Conservation (phyloP, 805 yeast genomes). For the Wickerhamomyces bovis region DNA sequence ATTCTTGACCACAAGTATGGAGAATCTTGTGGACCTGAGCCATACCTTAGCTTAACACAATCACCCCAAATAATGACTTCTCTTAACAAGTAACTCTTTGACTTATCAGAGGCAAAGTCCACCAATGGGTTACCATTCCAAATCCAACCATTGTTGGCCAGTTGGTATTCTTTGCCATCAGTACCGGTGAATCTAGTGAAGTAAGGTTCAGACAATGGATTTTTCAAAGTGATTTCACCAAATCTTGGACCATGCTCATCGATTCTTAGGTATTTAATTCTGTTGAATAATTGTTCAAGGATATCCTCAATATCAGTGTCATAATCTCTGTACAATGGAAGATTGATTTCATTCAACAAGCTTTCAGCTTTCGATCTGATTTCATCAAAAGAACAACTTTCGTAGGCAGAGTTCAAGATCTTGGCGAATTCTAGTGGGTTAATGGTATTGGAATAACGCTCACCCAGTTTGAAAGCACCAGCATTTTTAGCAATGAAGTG, state of each 20-base stretch:
- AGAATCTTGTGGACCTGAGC: slow-evolving; percentile 69
- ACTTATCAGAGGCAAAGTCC: slow-evolving; percentile 79
- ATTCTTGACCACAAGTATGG: slow-evolving; percentile 88
- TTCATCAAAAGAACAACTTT: slow-evolving; percentile 20
- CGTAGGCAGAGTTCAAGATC: slow-evolving; percentile 36
- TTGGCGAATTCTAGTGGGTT: slow-evolving; percentile 46
- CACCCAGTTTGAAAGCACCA: slow-evolving; percentile 35
- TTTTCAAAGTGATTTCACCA: slow-evolving; percentile 52
- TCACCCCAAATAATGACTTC: slow-evolving; percentile 98
- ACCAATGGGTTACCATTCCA: slow-evolving; percentile 95
- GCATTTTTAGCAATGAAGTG: slow-evolving; percentile 38
- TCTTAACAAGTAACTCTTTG: slow-evolving; percentile 80
- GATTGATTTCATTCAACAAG: slow-evolving; percentile 73
- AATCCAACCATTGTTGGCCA: slow-evolving; percentile 97
- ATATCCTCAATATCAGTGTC: slow-evolving; percentile 69
- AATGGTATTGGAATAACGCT: slow-evolving; percentile 47
- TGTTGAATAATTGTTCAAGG: slow-evolving; percentile 61
- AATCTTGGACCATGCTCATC: slow-evolving; percentile 78
- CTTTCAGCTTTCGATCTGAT: slow-evolving; percentile 36
- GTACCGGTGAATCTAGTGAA: slow-evolving; percentile 61
- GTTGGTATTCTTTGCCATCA: slow-evolving; percentile 55
- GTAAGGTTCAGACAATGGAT: slow-evolving; percentile 79
- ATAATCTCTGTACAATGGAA: slow-evolving; percentile 62
- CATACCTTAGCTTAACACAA: slow-evolving; percentile 90
- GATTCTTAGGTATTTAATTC: slow-evolving; percentile 70